Percentiles rank a stretch among this genome's conserved stretches.
Evolutionary conservation across 192 early-diverging fungal species (phyloP).

Genomic region (Chytriomyces sp.): DNA sequence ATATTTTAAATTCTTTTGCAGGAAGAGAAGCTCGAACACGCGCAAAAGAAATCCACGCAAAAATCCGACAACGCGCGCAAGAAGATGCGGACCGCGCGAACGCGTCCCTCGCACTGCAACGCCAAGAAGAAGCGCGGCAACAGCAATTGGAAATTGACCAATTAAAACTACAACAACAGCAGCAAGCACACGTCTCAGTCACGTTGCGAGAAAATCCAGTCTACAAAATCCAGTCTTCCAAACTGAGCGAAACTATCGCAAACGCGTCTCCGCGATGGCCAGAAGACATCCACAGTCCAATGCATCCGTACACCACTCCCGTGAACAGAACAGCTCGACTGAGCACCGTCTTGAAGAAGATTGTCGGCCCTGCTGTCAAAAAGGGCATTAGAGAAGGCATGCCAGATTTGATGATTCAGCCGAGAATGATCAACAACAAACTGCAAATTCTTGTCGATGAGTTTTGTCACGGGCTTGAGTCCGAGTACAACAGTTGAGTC

Average conservation of each 20-base stretch:
- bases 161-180: neutral
- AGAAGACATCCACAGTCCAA: slow-evolving; percentile 13
- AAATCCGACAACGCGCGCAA: neutral
- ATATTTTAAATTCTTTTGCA: neutral
- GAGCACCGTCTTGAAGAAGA: slow-evolving; percentile 18
- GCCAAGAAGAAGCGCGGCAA: neutral
- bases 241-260: slow-evolving; percentile 9
- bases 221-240: neutral
- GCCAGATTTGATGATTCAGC: slow-evolving; percentile 39
- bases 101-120: neutral
- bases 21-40: slow-evolving; percentile 17
- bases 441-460: slow-evolving; percentile 36
- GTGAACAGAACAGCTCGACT: neutral
- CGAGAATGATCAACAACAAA: slow-evolving; percentile 46
- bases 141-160: neutral
- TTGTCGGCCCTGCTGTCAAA: slow-evolving; percentile 26
- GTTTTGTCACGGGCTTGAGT: slow-evolving; percentile 36
- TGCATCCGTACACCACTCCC: slow-evolving; percentile 22
- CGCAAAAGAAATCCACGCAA: slow-evolving; percentile 30
- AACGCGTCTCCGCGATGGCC: slow-evolving; percentile 28
- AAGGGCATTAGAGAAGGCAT: slow-evolving; percentile 31
- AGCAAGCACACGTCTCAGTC: neutral
- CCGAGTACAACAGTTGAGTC: slow-evolving; percentile 15
- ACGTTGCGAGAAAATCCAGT: neutral
- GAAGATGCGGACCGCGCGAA: slow-evolving; percentile 18